Evolutionary conservation across 2,329 filamentous ascomycete genomes (phyloP).

Genomic region (Sclerotinia borealis): DNA sequence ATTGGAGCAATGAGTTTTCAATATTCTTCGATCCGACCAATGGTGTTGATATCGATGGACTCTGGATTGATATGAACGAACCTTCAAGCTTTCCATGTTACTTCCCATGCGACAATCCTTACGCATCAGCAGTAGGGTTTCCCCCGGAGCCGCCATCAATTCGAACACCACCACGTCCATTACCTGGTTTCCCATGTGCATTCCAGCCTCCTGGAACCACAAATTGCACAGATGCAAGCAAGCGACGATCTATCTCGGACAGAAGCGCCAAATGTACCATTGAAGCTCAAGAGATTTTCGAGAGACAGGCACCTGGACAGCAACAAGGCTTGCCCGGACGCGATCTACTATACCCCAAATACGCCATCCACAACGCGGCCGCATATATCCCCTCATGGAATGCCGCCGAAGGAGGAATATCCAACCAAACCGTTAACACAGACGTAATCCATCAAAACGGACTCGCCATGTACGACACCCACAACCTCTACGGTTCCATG

Average conservation of each 20-base stretch:
- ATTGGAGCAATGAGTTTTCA: constrained; percentile 64
- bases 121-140: constrained; percentile 37
- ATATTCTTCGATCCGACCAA: constrained; percentile 56
- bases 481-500: constrained; percentile 72
- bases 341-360: constrained; percentile 58
- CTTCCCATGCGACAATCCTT: constrained; percentile 47
- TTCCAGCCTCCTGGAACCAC: constrained; percentile 54
- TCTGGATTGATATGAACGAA: constrained; percentile 72
- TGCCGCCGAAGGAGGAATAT: constrained; percentile 41
- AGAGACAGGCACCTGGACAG: constrained; percentile 33
- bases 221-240: constrained; percentile 30
- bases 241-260: constrained; percentile 14
- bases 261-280: not conserved
- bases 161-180: constrained; percentile 53
- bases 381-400: constrained; percentile 41
- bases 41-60: constrained; percentile 68
- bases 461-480: constrained; percentile 64
- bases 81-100: constrained; percentile 45
- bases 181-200: constrained; percentile 62
- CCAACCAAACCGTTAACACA: constrained; percentile 58
- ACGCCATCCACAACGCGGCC: constrained; percentile 58
- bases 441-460: constrained; percentile 64
- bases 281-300: not conserved
- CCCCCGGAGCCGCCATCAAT: constrained; percentile 60
- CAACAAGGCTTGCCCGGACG: constrained; percentile 54